Percentiles rank a stretch among this genome's conserved stretches.
Conservation (phyloP, 139 green algal genomes). For the Chlamydomonas urium region DNA sequence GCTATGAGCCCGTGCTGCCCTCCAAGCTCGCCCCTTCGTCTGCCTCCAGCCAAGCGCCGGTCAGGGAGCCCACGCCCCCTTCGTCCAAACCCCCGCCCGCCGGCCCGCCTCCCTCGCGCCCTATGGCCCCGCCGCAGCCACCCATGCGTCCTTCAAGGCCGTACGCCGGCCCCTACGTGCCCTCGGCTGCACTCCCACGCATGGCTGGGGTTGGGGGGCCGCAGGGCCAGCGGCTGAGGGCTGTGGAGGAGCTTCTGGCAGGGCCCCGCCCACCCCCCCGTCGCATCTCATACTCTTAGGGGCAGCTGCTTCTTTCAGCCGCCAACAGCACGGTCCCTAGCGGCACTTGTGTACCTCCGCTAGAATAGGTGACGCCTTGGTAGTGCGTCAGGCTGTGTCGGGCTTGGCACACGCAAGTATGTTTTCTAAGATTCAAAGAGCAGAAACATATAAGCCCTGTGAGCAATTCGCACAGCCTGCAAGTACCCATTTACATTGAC, state of each 20-base stretch:
- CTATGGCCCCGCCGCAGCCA: not conserved
- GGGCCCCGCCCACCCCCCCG: not conserved
- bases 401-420: too few relatives aligned
- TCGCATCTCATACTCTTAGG: constrained; percentile 1
- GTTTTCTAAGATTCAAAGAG: too few relatives aligned
- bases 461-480: too few relatives aligned
- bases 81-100: not conserved
- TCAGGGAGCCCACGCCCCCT: too few relatives aligned
- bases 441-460: too few relatives aligned
- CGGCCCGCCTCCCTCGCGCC: not conserved
- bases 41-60: too few relatives aligned
- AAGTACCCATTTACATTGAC: too few relatives aligned
- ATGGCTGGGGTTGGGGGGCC: not conserved
- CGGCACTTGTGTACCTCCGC: too few relatives aligned
- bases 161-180: not conserved
- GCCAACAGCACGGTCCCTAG: too few relatives aligned
- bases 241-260: not conserved
- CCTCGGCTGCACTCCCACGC: not conserved
- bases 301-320: too few relatives aligned
- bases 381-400: too few relatives aligned
- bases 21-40: not conserved
- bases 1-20: constrained; percentile 26
- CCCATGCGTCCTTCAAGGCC: not conserved
- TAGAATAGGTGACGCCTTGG: too few relatives aligned
- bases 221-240: not conserved